Evolutionary conservation across 2,329 filamentous ascomycete genomes (phyloP).

Genomic region (Cercospora beticola): DNA sequence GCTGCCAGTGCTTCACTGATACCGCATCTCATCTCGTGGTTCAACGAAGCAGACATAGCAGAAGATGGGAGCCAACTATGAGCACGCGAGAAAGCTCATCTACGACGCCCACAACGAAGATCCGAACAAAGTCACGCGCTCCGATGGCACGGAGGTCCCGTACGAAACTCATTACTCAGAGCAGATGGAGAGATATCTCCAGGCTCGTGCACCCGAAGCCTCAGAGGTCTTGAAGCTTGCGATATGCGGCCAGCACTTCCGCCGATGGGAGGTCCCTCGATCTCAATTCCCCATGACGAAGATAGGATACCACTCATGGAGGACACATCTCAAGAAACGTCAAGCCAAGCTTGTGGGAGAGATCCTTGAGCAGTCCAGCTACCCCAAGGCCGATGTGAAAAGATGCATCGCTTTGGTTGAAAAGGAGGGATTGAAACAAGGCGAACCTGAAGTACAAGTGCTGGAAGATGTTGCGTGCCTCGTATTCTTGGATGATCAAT

Average conservation of each 20-base stretch:
- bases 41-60: not conserved
- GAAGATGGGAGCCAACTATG: slow-evolving; percentile 31
- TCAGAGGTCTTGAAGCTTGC: slow-evolving; percentile 70
- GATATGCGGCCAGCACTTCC: slow-evolving; percentile 80
- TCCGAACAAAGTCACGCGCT: slow-evolving; percentile 56
- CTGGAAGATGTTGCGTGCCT: slow-evolving; percentile 85
- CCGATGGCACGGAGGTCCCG: slow-evolving; percentile 53
- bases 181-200: slow-evolving; percentile 75
- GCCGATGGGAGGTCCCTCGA: slow-evolving; percentile 80
- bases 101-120: slow-evolving; percentile 71
- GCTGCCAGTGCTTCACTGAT: not conserved
- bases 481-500: slow-evolving; percentile 84
- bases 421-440: slow-evolving; percentile 69
- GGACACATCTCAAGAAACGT: slow-evolving; percentile 69
- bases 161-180: slow-evolving; percentile 82
- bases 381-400: slow-evolving; percentile 54
- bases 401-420: slow-evolving; percentile 70
- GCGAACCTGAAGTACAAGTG: slow-evolving; percentile 67
- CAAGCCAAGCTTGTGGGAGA: slow-evolving; percentile 62
- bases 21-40: not conserved
- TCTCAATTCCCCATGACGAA: slow-evolving; percentile 71
- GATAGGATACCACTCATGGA: slow-evolving; percentile 77
- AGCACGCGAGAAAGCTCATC: slow-evolving; percentile 60
- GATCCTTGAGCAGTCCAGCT: slow-evolving; percentile 56
- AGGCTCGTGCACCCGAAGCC: slow-evolving; percentile 59